phyloP scores from a whole-genome alignment of 306 rosid genomes.

The Morella rubra region DNA sequence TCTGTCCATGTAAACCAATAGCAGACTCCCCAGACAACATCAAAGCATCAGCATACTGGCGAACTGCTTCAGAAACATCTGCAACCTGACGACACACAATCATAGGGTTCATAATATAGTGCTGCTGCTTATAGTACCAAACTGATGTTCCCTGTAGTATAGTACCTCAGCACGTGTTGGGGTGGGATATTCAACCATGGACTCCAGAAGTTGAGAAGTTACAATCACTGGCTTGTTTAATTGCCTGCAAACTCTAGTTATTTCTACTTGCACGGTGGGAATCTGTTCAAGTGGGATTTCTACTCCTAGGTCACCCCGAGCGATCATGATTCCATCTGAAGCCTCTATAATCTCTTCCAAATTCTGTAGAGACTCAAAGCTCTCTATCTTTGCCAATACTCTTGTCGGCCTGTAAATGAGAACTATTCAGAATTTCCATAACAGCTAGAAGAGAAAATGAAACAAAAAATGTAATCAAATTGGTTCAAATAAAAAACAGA shows the following conservation, averaged over 20 bases:
- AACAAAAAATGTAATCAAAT: not conserved
- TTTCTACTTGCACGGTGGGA: conserved; percentile 73
- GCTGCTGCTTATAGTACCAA: not conserved
- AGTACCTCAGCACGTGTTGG: conserved; percentile 93
- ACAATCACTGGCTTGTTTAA: conserved; percentile 88
- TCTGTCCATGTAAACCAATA: conserved; percentile 68
- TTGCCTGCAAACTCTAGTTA: conserved; percentile 63
- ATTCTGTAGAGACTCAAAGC: conserved; percentile 75
- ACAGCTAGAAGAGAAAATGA: not conserved
- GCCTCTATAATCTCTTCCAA: conserved; percentile 68
- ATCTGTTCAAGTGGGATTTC: conserved; percentile 90
- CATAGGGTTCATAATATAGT: conserved; percentile 3
- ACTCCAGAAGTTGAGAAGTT: conserved; percentile 92
- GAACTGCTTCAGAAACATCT: conserved; percentile 86
- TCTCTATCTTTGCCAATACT: conserved; percentile 86
- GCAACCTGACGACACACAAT: conserved; percentile 65
- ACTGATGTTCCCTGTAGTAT: not conserved
- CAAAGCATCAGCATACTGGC: conserved; percentile 85
- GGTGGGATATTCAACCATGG: conserved; percentile 96
- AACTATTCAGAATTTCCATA: not conserved
- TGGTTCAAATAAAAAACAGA: not conserved
- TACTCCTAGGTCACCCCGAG: conserved; percentile 89
- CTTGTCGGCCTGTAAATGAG: conserved; percentile 52
- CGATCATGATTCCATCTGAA: conserved; percentile 93
- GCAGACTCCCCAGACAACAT: conserved; percentile 93